Conservation (phyloP, 2,329 filamentous ascomycete species). For the Aureobasidium vineae region DNA sequence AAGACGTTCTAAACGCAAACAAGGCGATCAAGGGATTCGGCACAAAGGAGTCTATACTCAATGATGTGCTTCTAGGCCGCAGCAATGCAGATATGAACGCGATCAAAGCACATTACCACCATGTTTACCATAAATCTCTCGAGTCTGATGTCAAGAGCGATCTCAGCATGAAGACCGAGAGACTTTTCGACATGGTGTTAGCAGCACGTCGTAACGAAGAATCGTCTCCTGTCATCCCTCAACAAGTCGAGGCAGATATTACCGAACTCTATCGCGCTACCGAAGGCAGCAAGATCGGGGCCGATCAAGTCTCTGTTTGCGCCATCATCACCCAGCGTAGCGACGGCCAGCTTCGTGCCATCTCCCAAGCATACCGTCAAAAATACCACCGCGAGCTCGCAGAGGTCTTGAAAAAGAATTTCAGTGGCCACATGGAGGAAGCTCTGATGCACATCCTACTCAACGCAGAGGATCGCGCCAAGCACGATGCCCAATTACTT, state of each 20-base stretch:
- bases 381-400: slow-evolving; percentile 70
- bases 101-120: slow-evolving; percentile 77
- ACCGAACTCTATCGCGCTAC: slow-evolving; percentile 74
- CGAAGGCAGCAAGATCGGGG: slow-evolving; percentile 66
- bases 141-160: slow-evolving; percentile 73
- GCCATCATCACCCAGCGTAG: slow-evolving; percentile 72
- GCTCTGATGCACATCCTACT: slow-evolving; percentile 78
- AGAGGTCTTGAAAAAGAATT: slow-evolving; percentile 73
- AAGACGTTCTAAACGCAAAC: slow-evolving; percentile 70
- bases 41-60: slow-evolving; percentile 81
- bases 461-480: slow-evolving; percentile 73
- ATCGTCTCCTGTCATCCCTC: slow-evolving; percentile 67
- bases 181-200: slow-evolving; percentile 80
- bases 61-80: slow-evolving; percentile 78
- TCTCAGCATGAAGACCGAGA: slow-evolving; percentile 79
- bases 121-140: slow-evolving; percentile 63
- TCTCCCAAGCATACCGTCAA: slow-evolving; percentile 69
- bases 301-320: slow-evolving; percentile 75
- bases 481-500: slow-evolving; percentile 77
- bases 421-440: slow-evolving; percentile 88
- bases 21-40: slow-evolving; percentile 74
- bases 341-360: slow-evolving; percentile 79
- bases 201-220: slow-evolving; percentile 75
- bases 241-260: slow-evolving; percentile 72
- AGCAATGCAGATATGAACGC: slow-evolving; percentile 84